Base-by-base conservation (phyloP, 2,329 filamentous ascomycete species). In the Hortaea sp. region DNA sequence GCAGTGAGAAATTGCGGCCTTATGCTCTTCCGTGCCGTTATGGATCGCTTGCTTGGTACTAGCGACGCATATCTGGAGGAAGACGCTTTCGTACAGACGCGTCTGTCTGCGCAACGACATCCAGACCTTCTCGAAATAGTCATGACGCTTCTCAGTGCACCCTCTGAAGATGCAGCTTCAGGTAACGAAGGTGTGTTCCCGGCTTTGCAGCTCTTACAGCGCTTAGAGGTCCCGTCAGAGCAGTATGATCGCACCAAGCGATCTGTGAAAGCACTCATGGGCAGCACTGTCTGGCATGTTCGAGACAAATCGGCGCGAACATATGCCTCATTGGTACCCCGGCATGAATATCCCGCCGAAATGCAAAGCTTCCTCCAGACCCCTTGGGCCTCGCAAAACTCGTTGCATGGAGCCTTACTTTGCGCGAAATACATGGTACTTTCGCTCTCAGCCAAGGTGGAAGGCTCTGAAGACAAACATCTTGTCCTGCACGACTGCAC, bases 1-100 rank as follows among this genome's bases (percentile, higher is more conserved):
- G 87, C 89, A 0, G 88, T 98, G 47, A 82, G 89, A 1, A 98
- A 98, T 63, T 95, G 88, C 55, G 88, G 88, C 1, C 69, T 97
- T 31, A 84, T 97, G 68, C 78, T 98, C 5, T 81, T 97, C 53
- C 81, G 90, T 45, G 87, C 88, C 51, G 72, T 95, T 5, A 85
- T 94, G 44, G 86, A 92, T 60, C 77, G 78, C 51, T 69, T 94
- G 1, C 79, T 92, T 29, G 85, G 86, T 11, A 86, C 82, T 0
- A 82, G 79, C 45, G 83, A 88, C 48, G 63, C 68, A 5, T 68
- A 71, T 48, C 65, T 87, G 71, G 70, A 88, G 66, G 63, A 77
- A 65, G 70, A 75, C 55, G 53, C 64, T 51, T 46, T 62, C 45
- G 53, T 68, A 55, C 56, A 64, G 42, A 64, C 80, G 38, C 76